A percentile compares a stretch with the other conserved stretches of the same genome.
phyloP scores from a whole-genome alignment of 2,329 filamentous ascomycete genomes.

The Penicillium capsulatum region DNA sequence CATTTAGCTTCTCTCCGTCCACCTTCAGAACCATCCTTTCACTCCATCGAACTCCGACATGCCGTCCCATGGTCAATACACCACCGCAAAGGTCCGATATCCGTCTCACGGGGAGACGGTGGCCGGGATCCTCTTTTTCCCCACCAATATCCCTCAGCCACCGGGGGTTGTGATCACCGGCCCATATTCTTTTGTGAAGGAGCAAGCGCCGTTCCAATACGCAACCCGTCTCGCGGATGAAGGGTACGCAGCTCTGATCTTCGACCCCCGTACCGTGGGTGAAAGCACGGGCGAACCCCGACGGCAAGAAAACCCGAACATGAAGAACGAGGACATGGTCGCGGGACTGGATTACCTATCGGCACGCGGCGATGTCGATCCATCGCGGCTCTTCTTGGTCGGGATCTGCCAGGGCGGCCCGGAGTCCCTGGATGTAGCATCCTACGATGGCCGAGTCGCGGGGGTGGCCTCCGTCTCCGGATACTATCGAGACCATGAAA shows the following conservation, averaged over 20 bases:
- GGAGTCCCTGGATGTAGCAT: conserved; percentile 29
- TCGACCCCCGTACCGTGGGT: conserved; percentile 31
- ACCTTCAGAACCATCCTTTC: not conserved
- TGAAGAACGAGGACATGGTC: conserved; percentile 30
- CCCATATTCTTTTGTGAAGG: conserved; percentile 29
- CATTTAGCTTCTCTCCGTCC: not conserved
- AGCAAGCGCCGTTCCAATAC: conserved; percentile 30
- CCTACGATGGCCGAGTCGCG: conserved; percentile 21
- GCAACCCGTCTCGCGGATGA: conserved; percentile 30
- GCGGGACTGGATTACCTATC: conserved; percentile 28
- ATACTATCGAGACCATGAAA: conserved; percentile 29
- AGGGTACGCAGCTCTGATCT: conserved; percentile 30
- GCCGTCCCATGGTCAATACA: conserved; percentile 26
- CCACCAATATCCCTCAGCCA: conserved; percentile 22
- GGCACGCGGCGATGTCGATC: conserved; percentile 22
- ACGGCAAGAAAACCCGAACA: conserved; percentile 28
- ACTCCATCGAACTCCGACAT: conserved; percentile 15
- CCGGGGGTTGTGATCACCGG: conserved; percentile 23
- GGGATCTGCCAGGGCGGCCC: conserved; percentile 31
- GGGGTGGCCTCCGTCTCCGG: conserved; percentile 25
- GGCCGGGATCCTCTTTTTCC: conserved; percentile 17
- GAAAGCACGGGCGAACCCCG: conserved; percentile 29
- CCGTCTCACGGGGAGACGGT: conserved; percentile 26
- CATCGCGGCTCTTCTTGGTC: conserved; percentile 26
- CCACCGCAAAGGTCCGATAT: conserved; percentile 25